phyloP scores from a whole-genome alignment of 495 filamentous ascomycete genomes.

The Trichoderma reesei region DNA sequence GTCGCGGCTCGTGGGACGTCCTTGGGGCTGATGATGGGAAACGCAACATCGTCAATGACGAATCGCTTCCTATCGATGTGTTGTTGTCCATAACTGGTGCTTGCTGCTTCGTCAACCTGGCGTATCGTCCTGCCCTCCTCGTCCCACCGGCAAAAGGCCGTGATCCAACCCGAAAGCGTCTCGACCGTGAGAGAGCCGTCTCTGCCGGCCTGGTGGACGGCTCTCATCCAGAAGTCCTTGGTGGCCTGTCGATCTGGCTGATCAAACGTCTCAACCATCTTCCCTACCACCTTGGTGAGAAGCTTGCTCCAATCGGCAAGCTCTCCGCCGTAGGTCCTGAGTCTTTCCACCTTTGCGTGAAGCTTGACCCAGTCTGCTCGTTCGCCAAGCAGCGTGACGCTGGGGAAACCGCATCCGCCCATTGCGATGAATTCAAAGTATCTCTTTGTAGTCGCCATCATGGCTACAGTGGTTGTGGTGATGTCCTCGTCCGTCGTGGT shows the following conservation, averaged over 20 bases:
- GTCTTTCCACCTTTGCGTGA: constrained; percentile 18
- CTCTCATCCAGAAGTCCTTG: constrained; percentile 26
- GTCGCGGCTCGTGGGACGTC: too few relatives aligned
- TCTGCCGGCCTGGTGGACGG: constrained; percentile 23
- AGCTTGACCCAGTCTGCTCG: constrained; percentile 30
- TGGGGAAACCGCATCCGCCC: constrained; percentile 31
- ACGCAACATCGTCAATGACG: too few relatives aligned
- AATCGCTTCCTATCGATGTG: too few relatives aligned
- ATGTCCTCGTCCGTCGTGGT: too few relatives aligned
- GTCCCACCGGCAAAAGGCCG: constrained; percentile 34
- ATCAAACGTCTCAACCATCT: constrained; percentile 25
- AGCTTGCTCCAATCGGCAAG: constrained; percentile 18
- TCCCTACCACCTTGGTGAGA: constrained; percentile 25
- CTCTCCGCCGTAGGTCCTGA: constrained; percentile 23
- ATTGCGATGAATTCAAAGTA: constrained; percentile 34
- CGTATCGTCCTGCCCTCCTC: constrained; percentile 18
- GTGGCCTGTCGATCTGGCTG: constrained; percentile 19
- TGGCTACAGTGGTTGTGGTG: constrained; percentile 26
- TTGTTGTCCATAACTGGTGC: too few relatives aligned
- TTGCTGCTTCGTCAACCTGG: background rate
- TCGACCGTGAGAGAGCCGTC: constrained; percentile 19
- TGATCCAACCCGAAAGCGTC: constrained; percentile 33
- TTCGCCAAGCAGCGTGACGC: constrained; percentile 31
- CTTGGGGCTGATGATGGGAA: too few relatives aligned
- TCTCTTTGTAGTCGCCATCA: constrained; percentile 39